Base-by-base conservation (phyloP, 768 basidiomycete species). In the Sarcomyxa edulis region DNA sequence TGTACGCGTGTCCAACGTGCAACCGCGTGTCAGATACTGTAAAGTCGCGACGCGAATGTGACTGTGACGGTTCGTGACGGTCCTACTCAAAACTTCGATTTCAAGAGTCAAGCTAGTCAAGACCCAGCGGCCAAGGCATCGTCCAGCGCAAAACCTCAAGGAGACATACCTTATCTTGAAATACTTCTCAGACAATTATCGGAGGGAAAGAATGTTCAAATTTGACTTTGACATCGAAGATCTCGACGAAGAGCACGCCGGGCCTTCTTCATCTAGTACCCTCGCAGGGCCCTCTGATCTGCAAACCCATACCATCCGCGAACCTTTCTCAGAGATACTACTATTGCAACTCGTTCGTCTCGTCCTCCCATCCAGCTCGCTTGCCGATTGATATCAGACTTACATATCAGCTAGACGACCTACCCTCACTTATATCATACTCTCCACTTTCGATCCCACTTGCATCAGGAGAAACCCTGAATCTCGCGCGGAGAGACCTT, bases 361-460 rank as follows among this genome's bases (percentile, higher is more conserved):
- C 38, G 34, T 14, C 32, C 10, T 10, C 15, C 9, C 9, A 9
- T 8, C 10, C 32, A 16, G 18, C 8, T 8, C n/a, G 12, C 28
- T 14, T 6, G 32, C 45, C 28, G 33, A 41, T 6, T 33, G 46
- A 24, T 32, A 43, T 22, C 21, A 36, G 35, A 37, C 23, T 20
- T n/a, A 48, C 56, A 51, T 46, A 49, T 45, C 64, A 93, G 90
- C 56, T 93, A 37, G 65, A 73, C 37, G 59, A 67, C 4, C 68
- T 95, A 5, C 92, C 93, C 1, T 64, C 72, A 2, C 59, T 72
- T 8, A 78, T 97, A 46, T 91, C 90, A 0, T 93, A 84, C 55
- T 91, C 94, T 0, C 81, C 86, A 3, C 48, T 93, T 10, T 51
- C 58, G 3, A 59, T 85, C 4, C 73, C 78, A 2, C 59, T 75